These are phyloP conservation scores for Backusella sp. DNA, from an alignment of 192 early-diverging fungal species.

Conservation along the genomic window DNA sequence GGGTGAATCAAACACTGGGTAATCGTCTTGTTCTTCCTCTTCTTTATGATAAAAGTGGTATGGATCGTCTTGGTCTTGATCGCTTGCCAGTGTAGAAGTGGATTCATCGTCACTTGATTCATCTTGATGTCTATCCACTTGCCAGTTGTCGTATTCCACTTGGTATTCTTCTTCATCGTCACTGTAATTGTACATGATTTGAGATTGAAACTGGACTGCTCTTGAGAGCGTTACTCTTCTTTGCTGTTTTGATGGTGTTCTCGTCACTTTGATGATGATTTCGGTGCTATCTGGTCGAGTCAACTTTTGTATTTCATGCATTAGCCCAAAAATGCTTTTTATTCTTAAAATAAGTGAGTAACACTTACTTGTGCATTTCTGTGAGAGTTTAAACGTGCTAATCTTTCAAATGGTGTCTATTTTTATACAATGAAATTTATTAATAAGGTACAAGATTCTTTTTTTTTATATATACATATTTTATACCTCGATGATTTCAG, in stretches of 20 bases:
- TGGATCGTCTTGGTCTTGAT: not conserved
- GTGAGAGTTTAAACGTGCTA: constrained; percentile 76
- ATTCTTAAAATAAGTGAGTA: not conserved
- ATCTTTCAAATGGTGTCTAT: constrained; percentile 73
- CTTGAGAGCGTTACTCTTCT: constrained; percentile 33
- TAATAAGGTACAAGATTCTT: not conserved
- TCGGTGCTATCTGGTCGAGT: constrained; percentile 16
- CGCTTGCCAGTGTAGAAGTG: constrained; percentile 18
- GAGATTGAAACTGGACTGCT: constrained; percentile 34
- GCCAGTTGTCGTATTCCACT: constrained; percentile 45
- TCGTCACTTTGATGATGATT: not conserved
- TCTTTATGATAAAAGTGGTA: constrained; percentile 8
- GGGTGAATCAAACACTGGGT: not conserved
- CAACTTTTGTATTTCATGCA: constrained; percentile 1
- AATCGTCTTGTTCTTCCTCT: not conserved
- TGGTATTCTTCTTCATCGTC: constrained; percentile 39
- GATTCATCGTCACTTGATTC: constrained; percentile 33
- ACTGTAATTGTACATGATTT: constrained; percentile 25
- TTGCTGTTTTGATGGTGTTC: not conserved
- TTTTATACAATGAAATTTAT: not conserved
- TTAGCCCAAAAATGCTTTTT: not conserved
- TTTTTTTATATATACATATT: not conserved
- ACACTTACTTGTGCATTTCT: constrained; percentile 57
- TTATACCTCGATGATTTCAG: constrained; percentile 78
- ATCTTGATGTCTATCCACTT: constrained; percentile 29